Evolutionary conservation across 1,284 basidiomycete species (phyloP), one percentile per base, ranked within the genome.

Genomic region (Microbotryomycetes sp.): DNA sequence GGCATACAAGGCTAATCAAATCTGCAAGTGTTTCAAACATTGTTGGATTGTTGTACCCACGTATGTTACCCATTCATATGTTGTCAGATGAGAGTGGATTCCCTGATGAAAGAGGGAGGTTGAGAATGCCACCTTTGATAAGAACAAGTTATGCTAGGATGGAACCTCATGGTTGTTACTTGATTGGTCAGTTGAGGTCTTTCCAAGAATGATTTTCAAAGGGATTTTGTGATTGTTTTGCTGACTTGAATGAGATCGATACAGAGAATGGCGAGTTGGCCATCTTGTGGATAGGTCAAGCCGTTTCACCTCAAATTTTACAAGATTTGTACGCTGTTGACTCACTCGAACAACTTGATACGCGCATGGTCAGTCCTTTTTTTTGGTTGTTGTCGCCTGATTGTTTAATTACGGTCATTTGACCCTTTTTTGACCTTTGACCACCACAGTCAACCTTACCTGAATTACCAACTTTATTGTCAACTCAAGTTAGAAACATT

Each of bases 211-310:
- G 26, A 50, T 23, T 4, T 48, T 25, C 12, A n/a, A n/a, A 0
- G 22, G 6, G 42, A 32, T 23, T 7, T 23, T 32, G 29, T n/a
- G 9, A 22, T 55, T 30, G 19, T 52, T 4, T 23, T 31, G 31
- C 45, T 58, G 45, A 52, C 19, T 28, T 22, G 14, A 19, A 7
- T 1, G 31, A 49, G 5, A 69, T 47, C 49, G 59, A 31, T 55
- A 49, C 74, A 92, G 92, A 93, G 75, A 97, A 97, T 74, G 92
- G 92, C 66, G 93, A 97, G 70, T 78, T 83, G 56, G 85, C 86
- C 75, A 86, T 97, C 66, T 78, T 99, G 29, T 99, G 96, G 96
- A 79, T 98, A 23, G 96, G 96, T 6, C 78, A 81, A 7, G 85
- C 85, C 48, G 87, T 86, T 6, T 91, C 87, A 16, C 88, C 91